Conservation (phyloP, 2,329 filamentous ascomycete species). For the Talaromyces marneffei region DNA sequence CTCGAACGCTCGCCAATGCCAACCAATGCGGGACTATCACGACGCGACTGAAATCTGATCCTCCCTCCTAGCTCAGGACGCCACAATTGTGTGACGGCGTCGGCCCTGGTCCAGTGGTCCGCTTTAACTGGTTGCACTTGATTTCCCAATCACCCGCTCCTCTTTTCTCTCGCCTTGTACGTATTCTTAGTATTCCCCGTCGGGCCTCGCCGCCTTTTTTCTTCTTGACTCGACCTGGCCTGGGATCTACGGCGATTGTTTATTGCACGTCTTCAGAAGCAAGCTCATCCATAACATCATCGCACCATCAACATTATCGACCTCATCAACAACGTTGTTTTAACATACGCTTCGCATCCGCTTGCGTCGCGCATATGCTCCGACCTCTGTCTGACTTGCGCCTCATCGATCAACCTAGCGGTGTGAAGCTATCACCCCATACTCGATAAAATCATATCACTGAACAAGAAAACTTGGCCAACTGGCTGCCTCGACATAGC, state of each 20-base stretch:
- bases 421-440: background rate
- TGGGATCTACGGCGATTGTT: background rate
- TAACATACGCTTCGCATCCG: background rate
- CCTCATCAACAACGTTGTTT: background rate
- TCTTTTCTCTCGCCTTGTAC: constrained; percentile 11
- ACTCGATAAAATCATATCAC: background rate
- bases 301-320: background rate
- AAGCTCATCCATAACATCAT: background rate
- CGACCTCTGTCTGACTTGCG: background rate
- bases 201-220: constrained; percentile 15
- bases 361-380: background rate
- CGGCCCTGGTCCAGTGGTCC: background rate
- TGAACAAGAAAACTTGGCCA: background rate
- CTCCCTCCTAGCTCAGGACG: constrained; percentile 5
- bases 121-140: background rate
- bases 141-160: constrained; percentile 1
- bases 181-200: constrained; percentile 8
- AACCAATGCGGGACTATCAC: constrained; percentile 10
- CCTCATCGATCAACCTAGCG: background rate
- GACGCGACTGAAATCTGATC: constrained; percentile 9
- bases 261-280: background rate
- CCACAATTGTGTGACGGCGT: constrained; percentile 9
- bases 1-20: constrained; percentile 8
- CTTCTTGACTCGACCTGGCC: background rate
- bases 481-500: constrained; percentile 27